phyloP scores from a whole-genome alignment of 805 yeast species.

The Nakazawaea anatomiae region DNA sequence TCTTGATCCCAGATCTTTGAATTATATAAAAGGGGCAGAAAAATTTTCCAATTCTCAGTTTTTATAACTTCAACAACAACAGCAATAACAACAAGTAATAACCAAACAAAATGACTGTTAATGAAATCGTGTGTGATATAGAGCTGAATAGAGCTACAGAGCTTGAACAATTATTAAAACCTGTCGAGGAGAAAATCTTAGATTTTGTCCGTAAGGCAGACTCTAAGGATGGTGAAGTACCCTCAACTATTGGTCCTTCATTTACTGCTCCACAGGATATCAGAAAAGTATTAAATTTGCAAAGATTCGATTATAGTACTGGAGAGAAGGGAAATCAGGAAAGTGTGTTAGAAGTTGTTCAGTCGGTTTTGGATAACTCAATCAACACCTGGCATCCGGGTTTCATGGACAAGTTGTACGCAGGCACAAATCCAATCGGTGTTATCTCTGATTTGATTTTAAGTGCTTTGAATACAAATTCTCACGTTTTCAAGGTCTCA shows the following conservation, averaged over 20 bases:
- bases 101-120: not conserved
- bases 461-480: constrained; percentile 71
- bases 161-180: constrained; percentile 45
- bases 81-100: not conserved
- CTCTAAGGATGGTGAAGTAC: constrained; percentile 8
- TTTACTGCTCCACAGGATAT: constrained; percentile 44
- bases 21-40: not conserved
- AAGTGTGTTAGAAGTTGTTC: constrained; percentile 44
- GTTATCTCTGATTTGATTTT: constrained; percentile 65
- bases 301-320: constrained; percentile 16
- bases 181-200: constrained; percentile 46
- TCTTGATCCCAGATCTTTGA: not conserved
- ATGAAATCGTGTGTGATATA: constrained; percentile 22
- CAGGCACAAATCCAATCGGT: constrained; percentile 83
- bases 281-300: constrained; percentile 27
- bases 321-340: constrained; percentile 29
- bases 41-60: not conserved
- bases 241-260: constrained; percentile 43
- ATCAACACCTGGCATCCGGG: constrained; percentile 88
- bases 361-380: constrained; percentile 55
- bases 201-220: constrained; percentile 45
- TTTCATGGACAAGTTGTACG: constrained; percentile 77
- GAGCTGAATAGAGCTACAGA: constrained; percentile 52
- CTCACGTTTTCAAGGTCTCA: constrained; percentile 81
- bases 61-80: not conserved